These are phyloP conservation scores for Acanthamoeba triangularis DNA, from an alignment of 208 protist genomes.

Conservation along the genomic window DNA sequence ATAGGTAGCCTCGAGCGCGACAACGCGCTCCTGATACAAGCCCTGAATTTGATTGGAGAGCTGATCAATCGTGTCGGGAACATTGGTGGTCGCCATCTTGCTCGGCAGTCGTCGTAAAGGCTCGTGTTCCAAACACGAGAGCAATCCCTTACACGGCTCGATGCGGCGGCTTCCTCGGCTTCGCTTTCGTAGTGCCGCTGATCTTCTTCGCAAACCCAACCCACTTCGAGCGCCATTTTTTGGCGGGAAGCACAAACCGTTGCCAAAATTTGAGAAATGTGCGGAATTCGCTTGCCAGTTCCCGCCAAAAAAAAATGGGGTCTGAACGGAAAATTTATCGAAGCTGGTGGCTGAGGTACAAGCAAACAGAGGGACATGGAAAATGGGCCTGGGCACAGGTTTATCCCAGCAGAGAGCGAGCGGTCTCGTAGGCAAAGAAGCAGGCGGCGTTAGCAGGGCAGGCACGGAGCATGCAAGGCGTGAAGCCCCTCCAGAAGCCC, in stretches of 20 bases:
- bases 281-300: background rate
- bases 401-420: conserved; percentile 78
- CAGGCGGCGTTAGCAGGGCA: conserved; percentile 91
- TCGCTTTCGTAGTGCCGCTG: background rate
- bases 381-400: background rate
- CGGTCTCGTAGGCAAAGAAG: conserved; percentile 89
- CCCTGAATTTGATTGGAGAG: conserved; percentile 31
- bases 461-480: conserved; percentile 87
- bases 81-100: background rate
- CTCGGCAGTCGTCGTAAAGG: background rate
- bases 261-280: background rate
- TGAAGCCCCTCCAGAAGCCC: conserved; percentile 84
- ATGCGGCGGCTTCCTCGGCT: background rate
- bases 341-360: background rate
- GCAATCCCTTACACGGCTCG: background rate
- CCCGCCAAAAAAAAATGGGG: background rate
- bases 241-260: background rate
- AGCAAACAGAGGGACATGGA: background rate
- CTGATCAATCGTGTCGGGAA: background rate
- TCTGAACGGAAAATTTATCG: background rate
- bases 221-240: background rate
- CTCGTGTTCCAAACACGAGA: conserved; percentile 66
- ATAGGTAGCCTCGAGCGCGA: conserved; percentile 39
- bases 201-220: background rate
- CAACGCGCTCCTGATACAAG: conserved; percentile 27